Evolutionary conservation across 2,329 filamentous ascomycete genomes (phyloP).

Genomic region (Lasiodiplodia theobromae): DNA sequence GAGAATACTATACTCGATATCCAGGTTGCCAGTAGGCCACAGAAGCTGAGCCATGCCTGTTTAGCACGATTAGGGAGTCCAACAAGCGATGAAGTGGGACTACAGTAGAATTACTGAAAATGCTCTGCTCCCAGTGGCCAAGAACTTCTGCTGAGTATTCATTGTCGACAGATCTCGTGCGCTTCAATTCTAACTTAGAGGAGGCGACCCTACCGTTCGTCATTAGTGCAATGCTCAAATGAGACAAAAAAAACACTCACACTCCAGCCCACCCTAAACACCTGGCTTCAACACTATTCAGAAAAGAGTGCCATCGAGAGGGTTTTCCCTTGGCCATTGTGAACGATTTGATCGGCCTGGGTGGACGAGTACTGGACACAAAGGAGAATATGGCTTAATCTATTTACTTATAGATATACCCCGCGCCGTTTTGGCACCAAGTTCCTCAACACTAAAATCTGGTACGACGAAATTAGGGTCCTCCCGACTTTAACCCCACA

Average conservation of each 20-base stretch:
- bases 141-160: background rate
- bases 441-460: background rate
- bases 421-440: no score
- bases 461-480: background rate
- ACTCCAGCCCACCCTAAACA: no score
- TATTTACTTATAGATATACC: background rate
- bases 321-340: background rate
- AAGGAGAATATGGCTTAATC: background rate
- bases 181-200: background rate
- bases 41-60: background rate
- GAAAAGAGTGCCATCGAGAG: background rate
- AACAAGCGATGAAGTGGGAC: background rate
- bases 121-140: background rate
- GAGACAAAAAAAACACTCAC: background rate
- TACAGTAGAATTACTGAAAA: background rate
- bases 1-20: background rate
- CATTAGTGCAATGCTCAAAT: background rate
- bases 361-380: background rate
- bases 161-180: background rate
- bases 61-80: background rate
- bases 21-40: background rate
- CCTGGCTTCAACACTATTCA: background rate
- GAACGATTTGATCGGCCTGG: background rate
- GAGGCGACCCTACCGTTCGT: background rate
- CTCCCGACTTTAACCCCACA: background rate